A percentile compares a stretch with the other conserved stretches of the same genome.
Conservation (phyloP, 1,139 yeast species). For the Kurtzmaniella quercitrusa region DNA sequence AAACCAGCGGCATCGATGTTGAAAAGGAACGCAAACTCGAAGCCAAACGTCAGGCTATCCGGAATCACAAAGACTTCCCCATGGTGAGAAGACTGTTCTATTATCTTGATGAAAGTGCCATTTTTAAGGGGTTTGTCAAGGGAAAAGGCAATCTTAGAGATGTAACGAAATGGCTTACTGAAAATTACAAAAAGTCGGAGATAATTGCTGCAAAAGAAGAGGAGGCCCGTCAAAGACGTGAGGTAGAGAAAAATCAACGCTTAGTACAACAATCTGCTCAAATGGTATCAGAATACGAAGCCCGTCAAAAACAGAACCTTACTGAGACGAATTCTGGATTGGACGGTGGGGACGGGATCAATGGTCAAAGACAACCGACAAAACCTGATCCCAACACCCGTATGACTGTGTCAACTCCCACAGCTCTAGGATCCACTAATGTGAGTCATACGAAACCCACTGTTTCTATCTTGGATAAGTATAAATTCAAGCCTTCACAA, state of each 20-base stretch:
- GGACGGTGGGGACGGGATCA: slow-evolving; percentile 21
- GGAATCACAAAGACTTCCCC: slow-evolving; percentile 44
- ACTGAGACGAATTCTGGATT: neutral
- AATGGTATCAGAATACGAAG: neutral
- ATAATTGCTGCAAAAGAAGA: slow-evolving; percentile 24
- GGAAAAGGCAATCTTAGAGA: slow-evolving; percentile 55
- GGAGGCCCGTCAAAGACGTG: slow-evolving; percentile 13
- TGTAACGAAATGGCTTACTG: slow-evolving; percentile 47
- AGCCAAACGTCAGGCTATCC: slow-evolving; percentile 34
- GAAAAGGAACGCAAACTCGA: slow-evolving; percentile 28
- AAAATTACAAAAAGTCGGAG: slow-evolving; percentile 29
- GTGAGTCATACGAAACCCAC: slow-evolving; percentile 53
- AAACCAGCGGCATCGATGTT: slow-evolving; percentile 12
- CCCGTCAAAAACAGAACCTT: neutral
- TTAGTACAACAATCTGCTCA: neutral
- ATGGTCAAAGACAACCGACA: neutral
- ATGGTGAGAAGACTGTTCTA: slow-evolving; percentile 47
- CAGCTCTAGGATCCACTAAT: slow-evolving; percentile 41
- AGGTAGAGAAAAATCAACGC: slow-evolving; percentile 8
- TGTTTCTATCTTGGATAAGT: slow-evolving; percentile 51
- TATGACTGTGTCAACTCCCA: neutral
- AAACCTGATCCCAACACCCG: slow-evolving; percentile 9
- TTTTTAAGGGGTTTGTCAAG: slow-evolving; percentile 58
- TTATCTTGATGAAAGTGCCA: slow-evolving; percentile 44
- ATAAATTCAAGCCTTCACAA: slow-evolving; percentile 29